Evolutionary conservation across 2,329 filamentous ascomycete genomes (phyloP).

Genomic region (Bipolaris bicolor): DNA sequence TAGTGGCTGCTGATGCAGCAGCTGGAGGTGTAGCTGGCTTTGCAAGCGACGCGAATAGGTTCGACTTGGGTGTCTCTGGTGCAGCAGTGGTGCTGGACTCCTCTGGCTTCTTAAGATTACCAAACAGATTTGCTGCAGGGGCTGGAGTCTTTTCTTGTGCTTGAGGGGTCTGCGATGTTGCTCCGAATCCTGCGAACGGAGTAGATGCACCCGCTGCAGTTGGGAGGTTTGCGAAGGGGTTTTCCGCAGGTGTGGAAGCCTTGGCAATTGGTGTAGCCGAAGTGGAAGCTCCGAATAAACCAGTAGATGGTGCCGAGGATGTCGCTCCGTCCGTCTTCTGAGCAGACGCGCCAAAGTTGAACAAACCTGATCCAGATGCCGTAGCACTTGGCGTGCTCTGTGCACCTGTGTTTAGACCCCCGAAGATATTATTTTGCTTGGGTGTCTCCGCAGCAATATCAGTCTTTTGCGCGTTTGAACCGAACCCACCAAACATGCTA

Average conservation of each 20-base stretch:
- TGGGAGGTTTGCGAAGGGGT: slow-evolving; percentile 25
- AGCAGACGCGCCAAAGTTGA: slow-evolving; percentile 24
- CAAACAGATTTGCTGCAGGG: slow-evolving; percentile 24
- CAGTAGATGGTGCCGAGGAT: slow-evolving; percentile 18
- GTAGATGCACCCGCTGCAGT: slow-evolving; percentile 13
- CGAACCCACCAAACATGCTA: slow-evolving; percentile 26
- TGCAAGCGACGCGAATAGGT: slow-evolving; percentile 26
- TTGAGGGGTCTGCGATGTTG: slow-evolving; percentile 20
- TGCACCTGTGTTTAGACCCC: slow-evolving; percentile 20
- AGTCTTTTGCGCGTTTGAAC: slow-evolving; percentile 21
- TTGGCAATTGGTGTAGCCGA: slow-evolving; percentile 9
- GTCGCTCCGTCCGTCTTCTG: slow-evolving; percentile 20
- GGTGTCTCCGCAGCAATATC: slow-evolving; percentile 11
- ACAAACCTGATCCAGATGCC: slow-evolving; percentile 18
- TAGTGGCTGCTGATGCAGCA: slow-evolving; percentile 14
- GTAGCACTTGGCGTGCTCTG: slow-evolving; percentile 17
- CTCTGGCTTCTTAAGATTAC: slow-evolving; percentile 24
- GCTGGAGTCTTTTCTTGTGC: slow-evolving; percentile 16
- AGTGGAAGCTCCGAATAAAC: slow-evolving; percentile 20
- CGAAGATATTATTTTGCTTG: slow-evolving; percentile 21
- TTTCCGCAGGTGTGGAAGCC: slow-evolving; percentile 18
- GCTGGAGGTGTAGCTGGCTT: slow-evolving; percentile 20
- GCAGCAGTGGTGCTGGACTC: slow-evolving; percentile 12
- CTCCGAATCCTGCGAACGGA: slow-evolving; percentile 13
- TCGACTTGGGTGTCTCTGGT: slow-evolving; percentile 28